Percentiles rank a stretch among this genome's conserved stretches.
phyloP scores from a whole-genome alignment of 129 eudicot genomes.

The Scalesia atractyloides region DNA sequence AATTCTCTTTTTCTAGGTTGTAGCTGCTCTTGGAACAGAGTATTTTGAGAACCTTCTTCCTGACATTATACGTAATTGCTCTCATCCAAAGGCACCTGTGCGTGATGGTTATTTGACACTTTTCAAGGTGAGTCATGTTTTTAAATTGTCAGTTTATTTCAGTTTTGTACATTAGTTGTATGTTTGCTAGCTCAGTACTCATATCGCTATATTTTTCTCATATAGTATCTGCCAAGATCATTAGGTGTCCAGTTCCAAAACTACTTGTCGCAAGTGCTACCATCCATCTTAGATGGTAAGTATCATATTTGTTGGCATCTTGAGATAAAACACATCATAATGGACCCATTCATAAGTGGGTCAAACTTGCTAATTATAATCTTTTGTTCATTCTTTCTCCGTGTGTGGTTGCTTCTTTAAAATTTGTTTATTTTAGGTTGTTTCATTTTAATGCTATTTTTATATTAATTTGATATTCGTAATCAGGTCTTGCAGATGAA shows the following conservation, averaged over 20 bases:
- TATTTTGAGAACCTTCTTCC: constrained; percentile 90
- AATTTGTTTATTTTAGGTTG: neutral
- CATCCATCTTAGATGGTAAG: constrained; percentile 92
- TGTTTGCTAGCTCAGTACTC: neutral
- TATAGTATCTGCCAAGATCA: constrained; percentile 91
- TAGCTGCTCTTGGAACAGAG: constrained; percentile 91
- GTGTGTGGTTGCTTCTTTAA: neutral
- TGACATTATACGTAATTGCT: constrained; percentile 85
- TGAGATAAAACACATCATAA: neutral
- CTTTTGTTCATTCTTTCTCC: neutral
- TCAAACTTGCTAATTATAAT: neutral
- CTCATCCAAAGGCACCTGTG: constrained; percentile 91
- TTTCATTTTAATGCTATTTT: neutral
- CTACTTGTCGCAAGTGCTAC: constrained; percentile 90
- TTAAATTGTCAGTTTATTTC: neutral
- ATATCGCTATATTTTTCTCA: neutral
- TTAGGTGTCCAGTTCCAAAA: constrained; percentile 94
- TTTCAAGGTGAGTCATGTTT: constrained; percentile 59
- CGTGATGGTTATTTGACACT: constrained; percentile 95
- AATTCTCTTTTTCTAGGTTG: constrained; percentile 51
- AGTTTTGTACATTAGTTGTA: constrained; percentile 1
- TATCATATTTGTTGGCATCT: neutral
- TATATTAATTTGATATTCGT: constrained; percentile 13
- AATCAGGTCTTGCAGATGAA: constrained; percentile 95
- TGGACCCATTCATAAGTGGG: neutral